These are phyloP conservation scores for Pythium coloratum DNA, from an alignment of 352 stramenopile species.

Conservation along the genomic window DNA sequence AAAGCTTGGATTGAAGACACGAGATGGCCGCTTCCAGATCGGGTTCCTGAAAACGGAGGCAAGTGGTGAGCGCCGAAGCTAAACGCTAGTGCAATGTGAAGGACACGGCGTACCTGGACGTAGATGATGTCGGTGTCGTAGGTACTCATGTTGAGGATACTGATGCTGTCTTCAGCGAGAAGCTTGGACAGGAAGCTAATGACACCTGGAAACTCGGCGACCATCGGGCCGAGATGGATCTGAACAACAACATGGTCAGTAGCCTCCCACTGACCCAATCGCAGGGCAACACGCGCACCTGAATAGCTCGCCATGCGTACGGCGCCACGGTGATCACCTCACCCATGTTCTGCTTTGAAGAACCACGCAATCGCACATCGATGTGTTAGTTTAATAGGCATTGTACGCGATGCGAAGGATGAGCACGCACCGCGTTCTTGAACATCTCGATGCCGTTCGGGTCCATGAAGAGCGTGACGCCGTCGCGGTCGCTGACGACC, in stretches of 20 bases:
- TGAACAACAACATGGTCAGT: slow-evolving; percentile 20
- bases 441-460: slow-evolving; percentile 83
- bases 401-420: background rate
- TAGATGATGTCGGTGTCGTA: slow-evolving; percentile 91
- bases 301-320: slow-evolving; percentile 77
- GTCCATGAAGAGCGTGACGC: slow-evolving; percentile 83
- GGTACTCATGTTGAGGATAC: slow-evolving; percentile 91
- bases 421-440: slow-evolving; percentile 51
- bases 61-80: background rate
- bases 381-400: too few relatives aligned
- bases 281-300: slow-evolving; percentile 35
- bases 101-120: slow-evolving; percentile 41
- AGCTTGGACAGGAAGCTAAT: slow-evolving; percentile 85
- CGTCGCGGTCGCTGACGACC: slow-evolving; percentile 74
- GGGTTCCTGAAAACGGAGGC: slow-evolving; percentile 29
- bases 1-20: slow-evolving; percentile 78
- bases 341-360: slow-evolving; percentile 48
- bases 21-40: slow-evolving; percentile 67
- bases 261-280: background rate
- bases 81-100: background rate
- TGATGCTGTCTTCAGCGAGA: slow-evolving; percentile 79
- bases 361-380: background rate
- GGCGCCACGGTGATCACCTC: slow-evolving; percentile 70
- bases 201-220: slow-evolving; percentile 82
- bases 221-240: slow-evolving; percentile 87